Base-by-base conservation (phyloP, 768 basidiomycete species). In the Mycena galericulata region DNA sequence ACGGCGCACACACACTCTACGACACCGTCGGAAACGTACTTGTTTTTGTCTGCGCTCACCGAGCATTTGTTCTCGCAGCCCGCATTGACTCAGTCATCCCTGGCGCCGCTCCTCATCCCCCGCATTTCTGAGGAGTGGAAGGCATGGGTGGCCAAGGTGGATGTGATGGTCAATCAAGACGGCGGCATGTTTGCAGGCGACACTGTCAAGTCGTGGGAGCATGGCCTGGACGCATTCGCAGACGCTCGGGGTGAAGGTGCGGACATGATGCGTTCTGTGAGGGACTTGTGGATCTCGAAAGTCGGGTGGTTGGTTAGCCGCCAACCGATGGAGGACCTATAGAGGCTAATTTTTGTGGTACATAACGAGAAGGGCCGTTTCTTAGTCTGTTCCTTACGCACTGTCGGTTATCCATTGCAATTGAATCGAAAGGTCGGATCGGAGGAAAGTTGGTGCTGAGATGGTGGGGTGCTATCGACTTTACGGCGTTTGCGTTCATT, bases 161-260 rank as follows among this genome's bases (percentile, higher is more conserved):
- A 94, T 71, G 81, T 86, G 11, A 79, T 87, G 18, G 91, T 93
- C 6, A 96, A 95, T 74, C 82, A 79, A 17, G 84, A 91, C 68
- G 92, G 88, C 7, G 89, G 92, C 7, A 93, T 96, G 93, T 94
- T 94, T 76, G 89, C 92, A 3, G 84, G 82, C 38, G 93, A 94
- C 67, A 87, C 85, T 11, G 92, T 90, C 45, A 79, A 83, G 70
- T 81, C 79, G 7, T 96, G 94, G 94, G 90, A 90, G 73, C 84
- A 87, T 45, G 85, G 82, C 10, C 76, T 96, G 74, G 92, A 95
- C 60, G 86, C 87, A 46, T 86, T 92, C 73, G 89, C 90, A 6
- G 85, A 85, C 41, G 80, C 81, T 22, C 88, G 88, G 67, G 79
- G 77, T 45, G 81, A 81, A 46, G 79, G 79, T 26, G 74, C 76